Percentiles rank a stretch among this genome's conserved stretches.
Conservation (phyloP, 371 early-diverging fungal species). For the Haplosporangium sp. region DNA sequence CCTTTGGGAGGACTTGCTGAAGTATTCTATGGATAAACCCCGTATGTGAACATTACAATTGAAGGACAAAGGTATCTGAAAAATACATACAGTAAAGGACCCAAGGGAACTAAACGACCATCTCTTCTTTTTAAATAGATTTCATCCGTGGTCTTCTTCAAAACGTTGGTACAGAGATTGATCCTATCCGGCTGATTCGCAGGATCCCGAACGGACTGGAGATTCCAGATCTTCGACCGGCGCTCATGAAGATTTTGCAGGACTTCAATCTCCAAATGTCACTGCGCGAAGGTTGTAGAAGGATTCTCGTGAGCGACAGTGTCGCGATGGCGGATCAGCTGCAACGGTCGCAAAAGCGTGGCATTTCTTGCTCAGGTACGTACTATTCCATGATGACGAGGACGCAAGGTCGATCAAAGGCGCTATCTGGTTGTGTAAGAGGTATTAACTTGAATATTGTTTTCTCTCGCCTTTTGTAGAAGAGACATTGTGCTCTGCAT, state of each 20-base stretch:
- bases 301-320: slow-evolving; percentile 87
- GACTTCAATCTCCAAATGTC: slow-evolving; percentile 93
- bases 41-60: slow-evolving; percentile 57
- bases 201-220: slow-evolving; percentile 82
- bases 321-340: slow-evolving; percentile 81
- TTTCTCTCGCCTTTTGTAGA: slow-evolving; percentile 41
- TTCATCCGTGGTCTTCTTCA: slow-evolving; percentile 93
- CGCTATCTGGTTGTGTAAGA: no score
- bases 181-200: slow-evolving; percentile 82
- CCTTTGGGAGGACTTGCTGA: slow-evolving; percentile 94
- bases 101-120: no score
- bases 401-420: no score
- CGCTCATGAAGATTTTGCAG: slow-evolving; percentile 86
- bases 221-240: slow-evolving; percentile 84
- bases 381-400: neutral
- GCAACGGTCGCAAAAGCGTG: slow-evolving; percentile 77
- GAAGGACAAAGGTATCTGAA: neutral
- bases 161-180: slow-evolving; percentile 86
- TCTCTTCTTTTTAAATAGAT: slow-evolving; percentile 57
- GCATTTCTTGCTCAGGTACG: slow-evolving; percentile 66
- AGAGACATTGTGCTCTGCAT: slow-evolving; percentile 71
- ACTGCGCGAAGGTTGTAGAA: slow-evolving; percentile 87
- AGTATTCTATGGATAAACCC: slow-evolving; percentile 89
- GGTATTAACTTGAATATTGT: no score
- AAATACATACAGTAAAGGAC: no score